These are phyloP conservation scores for Vigna unguiculata DNA, from an alignment of 306 rosid species.

Conservation along the genomic window DNA sequence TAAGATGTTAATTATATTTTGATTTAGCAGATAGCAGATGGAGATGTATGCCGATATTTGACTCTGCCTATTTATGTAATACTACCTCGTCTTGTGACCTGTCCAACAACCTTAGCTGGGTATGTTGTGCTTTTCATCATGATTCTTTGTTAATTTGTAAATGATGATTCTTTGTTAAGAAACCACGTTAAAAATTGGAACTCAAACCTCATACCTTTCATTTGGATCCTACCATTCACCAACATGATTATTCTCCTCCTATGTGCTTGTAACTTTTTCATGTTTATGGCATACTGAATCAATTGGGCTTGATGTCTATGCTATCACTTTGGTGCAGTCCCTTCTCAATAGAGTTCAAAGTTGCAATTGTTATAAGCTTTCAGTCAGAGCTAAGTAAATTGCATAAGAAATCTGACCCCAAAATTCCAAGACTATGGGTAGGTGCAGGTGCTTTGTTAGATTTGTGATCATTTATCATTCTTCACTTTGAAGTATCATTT, in stretches of 20 bases:
- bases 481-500: constrained; percentile 33
- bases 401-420: constrained; percentile 75
- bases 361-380: constrained; percentile 71
- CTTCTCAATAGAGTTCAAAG: constrained; percentile 89
- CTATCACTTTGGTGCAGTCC: constrained; percentile 65
- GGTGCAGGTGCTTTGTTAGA: constrained; percentile 39
- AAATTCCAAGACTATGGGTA: constrained; percentile 90
- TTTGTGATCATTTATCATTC: constrained; percentile 19
- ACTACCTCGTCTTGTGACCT: constrained; percentile 91
- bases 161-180: too few relatives aligned
- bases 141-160: not conserved
- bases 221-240: too few relatives aligned
- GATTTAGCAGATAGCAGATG: constrained; percentile 80
- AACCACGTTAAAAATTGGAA: too few relatives aligned
- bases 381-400: constrained; percentile 78
- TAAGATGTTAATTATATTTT: constrained; percentile 32
- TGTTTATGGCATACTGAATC: not conserved
- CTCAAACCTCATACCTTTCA: too few relatives aligned
- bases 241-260: not conserved
- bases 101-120: constrained; percentile 92
- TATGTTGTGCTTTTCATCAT: constrained; percentile 47
- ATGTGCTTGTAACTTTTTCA: not conserved
- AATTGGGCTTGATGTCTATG: constrained; percentile 35
- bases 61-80: constrained; percentile 76
- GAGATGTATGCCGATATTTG: constrained; percentile 72